Percentiles rank a stretch among this genome's conserved stretches.
Evolutionary conservation across 2,329 filamentous ascomycete genomes (phyloP).

Genomic region (Xylaria arbuscula): DNA sequence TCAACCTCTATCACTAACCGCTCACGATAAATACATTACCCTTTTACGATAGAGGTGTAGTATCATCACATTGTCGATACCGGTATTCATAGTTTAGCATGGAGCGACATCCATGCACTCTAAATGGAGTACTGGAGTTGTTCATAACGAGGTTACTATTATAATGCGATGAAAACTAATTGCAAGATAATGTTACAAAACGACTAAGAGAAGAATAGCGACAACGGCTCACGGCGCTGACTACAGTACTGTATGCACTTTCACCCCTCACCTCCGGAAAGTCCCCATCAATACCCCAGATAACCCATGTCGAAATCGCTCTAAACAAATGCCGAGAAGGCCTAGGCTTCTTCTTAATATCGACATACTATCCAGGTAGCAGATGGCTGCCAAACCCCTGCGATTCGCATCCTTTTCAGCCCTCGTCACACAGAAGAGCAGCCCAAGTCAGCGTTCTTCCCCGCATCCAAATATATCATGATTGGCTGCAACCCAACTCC

Average conservation of each 20-base stretch:
- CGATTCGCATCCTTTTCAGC: conserved; percentile 9
- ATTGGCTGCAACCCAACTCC: conserved; percentile 18
- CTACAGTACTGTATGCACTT: too few relatives aligned
- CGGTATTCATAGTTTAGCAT: background rate
- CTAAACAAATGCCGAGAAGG: conserved; percentile 25
- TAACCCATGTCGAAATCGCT: background rate
- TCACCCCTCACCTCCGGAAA: too few relatives aligned
- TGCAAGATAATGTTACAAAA: too few relatives aligned
- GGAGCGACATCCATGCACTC: too few relatives aligned
- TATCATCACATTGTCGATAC: background rate
- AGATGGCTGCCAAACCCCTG: conserved; percentile 5
- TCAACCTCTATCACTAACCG: too few relatives aligned
- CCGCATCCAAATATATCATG: conserved; percentile 22
- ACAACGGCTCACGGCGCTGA: too few relatives aligned
- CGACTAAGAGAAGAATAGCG: too few relatives aligned
- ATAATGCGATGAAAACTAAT: too few relatives aligned
- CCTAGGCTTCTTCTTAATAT: conserved; percentile 7
- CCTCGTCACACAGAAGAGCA: conserved; percentile 8
- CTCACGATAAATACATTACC: background rate
- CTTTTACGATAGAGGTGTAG: background rate
- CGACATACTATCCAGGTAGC: conserved; percentile 11
- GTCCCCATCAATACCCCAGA: conserved; percentile 5
- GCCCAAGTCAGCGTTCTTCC: conserved; percentile 17
- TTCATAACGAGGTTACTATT: background rate
- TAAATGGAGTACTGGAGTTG: background rate